phyloP scores from a whole-genome alignment of 441 rosid genomes.

The Populus hybrid region DNA sequence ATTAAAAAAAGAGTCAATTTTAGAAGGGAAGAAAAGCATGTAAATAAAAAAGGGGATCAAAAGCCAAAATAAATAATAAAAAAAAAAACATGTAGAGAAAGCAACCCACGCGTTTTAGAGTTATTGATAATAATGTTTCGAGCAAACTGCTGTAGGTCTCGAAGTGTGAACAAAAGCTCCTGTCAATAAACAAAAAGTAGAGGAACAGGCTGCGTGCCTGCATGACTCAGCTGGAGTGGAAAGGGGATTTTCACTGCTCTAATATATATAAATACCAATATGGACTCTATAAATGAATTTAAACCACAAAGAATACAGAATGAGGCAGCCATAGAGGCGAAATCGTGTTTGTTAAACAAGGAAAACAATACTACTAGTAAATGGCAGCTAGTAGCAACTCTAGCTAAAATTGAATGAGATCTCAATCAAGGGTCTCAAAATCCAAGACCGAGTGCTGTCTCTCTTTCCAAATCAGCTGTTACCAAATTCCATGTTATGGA shows the following conservation, averaged over 20 bases:
- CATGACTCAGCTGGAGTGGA: neutral
- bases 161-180: neutral
- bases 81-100: too few relatives aligned
- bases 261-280: conserved; percentile 13
- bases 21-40: too few relatives aligned
- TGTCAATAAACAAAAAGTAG: neutral
- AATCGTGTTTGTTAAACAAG: conserved; percentile 11
- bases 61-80: too few relatives aligned
- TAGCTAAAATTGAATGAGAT: conserved; percentile 1
- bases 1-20: too few relatives aligned
- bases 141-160: neutral
- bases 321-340: conserved; percentile 8
- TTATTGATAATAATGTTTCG: neutral
- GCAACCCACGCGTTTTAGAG: too few relatives aligned
- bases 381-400: neutral
- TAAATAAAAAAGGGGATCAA: too few relatives aligned
- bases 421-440: conserved; percentile 7
- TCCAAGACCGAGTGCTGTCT: conserved; percentile 9
- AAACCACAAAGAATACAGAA: conserved; percentile 17
- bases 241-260: neutral
- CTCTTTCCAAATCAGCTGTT: conserved; percentile 3
- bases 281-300: conserved; percentile 9
- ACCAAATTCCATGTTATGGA: neutral
- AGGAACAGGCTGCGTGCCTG: neutral
- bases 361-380: neutral